Evolutionary conservation across 768 basidiomycete genomes (phyloP), one percentile per base, ranked within the genome.

Genomic region (Kockovaella imperatae): DNA sequence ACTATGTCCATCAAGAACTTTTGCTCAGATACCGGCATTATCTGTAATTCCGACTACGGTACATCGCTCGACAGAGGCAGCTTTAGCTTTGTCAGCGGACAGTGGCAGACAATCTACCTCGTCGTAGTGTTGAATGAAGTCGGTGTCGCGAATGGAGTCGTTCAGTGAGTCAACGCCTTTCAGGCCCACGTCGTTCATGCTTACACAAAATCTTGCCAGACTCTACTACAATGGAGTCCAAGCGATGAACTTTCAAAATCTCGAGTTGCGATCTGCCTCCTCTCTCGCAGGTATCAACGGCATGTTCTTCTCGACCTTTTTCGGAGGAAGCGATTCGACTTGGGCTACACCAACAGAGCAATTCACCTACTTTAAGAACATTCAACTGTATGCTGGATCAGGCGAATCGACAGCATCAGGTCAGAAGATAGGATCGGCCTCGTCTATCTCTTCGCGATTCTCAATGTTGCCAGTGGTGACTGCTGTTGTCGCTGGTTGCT

Each of bases 261-360:
- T 89, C 18, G 80, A 82, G 59, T 76, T 86, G 48, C 80, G 87
- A 21, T 76, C 75, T 20, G 74, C 71, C 25, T 67, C 76, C 18
- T 69, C 71, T 21, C 71, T 89, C 21, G 64, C 72, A 7, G 54
- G 54, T 17, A 76, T 79, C 7, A 81, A 80, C 28, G 86, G 87
- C 6, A 68, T 88, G 40, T 87, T 79, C 72, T 84, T 89, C 70
- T 87, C 86, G 80, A 86, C 84, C 18, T 87, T 88, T 74, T 88
- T 87, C 62, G 86, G 86, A 71, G 87, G 84, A 74, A 54, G 66
- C 50, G 84, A 90, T 60, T 48, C 73, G 3, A 77, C 77, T 29
- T 90, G 83, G 84, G 83, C 83, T 20, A 81, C 85, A 0, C 78
- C 83, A 4, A 69, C 75, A 3, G 78, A 77, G 1, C 80, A 81